Conservation (phyloP, 306 rosid species). For the Phaseolus lunatus region DNA sequence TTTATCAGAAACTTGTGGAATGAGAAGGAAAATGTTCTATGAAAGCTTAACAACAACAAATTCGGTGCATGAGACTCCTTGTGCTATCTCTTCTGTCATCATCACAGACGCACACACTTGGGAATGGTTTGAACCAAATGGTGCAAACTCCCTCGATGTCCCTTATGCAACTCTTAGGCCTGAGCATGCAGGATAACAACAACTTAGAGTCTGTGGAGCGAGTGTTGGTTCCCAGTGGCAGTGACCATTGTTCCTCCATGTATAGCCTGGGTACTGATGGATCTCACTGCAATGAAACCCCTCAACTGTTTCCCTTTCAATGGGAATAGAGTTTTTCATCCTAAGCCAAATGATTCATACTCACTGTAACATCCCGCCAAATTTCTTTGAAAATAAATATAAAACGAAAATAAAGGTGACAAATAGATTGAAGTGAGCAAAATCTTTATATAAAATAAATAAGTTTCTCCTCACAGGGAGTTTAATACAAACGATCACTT, state of each 20-base stretch:
- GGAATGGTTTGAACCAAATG: constrained; percentile 63
- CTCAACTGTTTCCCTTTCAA: constrained; percentile 76
- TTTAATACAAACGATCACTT: no score
- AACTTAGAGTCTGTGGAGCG: constrained; percentile 59
- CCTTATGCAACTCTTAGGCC: constrained; percentile 65
- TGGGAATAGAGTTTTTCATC: constrained; percentile 59
- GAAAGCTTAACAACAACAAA: constrained; percentile 46
- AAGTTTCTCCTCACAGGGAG: no score
- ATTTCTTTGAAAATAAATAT: no score
- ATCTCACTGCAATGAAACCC: constrained; percentile 59
- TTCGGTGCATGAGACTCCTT: constrained; percentile 65
- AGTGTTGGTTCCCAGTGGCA: constrained; percentile 60
- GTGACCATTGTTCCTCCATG: constrained; percentile 64
- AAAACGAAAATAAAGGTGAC: no score
- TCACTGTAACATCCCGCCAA: no score
- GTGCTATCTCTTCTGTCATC: constrained; percentile 99
- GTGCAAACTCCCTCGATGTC: constrained; percentile 56
- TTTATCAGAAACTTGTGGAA: constrained; percentile 51
- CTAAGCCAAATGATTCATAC: background rate
- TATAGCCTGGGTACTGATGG: constrained; percentile 65
- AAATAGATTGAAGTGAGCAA: no score
- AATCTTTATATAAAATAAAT: no score
- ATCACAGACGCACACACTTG: constrained; percentile 63
- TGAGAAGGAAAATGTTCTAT: constrained; percentile 55
- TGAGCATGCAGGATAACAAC: constrained; percentile 51